Evolutionary conservation across 345 rosid genomes (phyloP), one percentile per base, ranked within the genome.

Genomic region (Orychophragmus violaceus): DNA sequence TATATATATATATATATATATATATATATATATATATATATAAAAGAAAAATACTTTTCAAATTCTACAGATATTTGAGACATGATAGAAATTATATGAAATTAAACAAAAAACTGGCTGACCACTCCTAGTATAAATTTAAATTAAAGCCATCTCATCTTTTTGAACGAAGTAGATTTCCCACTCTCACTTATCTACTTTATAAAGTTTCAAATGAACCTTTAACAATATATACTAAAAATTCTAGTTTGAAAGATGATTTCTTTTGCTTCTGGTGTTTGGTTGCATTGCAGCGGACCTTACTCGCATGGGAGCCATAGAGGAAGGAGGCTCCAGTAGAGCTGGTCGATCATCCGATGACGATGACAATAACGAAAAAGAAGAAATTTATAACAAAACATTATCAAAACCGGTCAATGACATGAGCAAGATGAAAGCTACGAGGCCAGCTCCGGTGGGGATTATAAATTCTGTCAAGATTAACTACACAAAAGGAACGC

Each of bases 391-490:
- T 3, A 24, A 46, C 0, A 65, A 48, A 5, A 45, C 9, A 12
- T 18, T 8, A 22, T 5, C 13, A 13, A 57, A 58, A 33, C 55
- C 35, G 11, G 28, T 2, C 33, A 30, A 52, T 42, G 37, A 62
- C 32, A 7, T 27, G 12, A 65, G n/a, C 62, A 37, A 12, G 37
- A 42, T 1, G 75, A 30, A 63, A 41, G 28, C 16, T 16, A 18
- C 8, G 7, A 70, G 72, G 55, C 80, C 81, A 2, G 70, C 79
- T 76, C 76, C 80, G 7, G 21, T 81, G 8, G 82, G 78, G 32
- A 41, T 83, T 60, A 71, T 83, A 3, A 8, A 78, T 57, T 58
- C 13, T 4, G 82, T 81, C 56, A 82, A 66, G 59, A 70, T 88
- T 27, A 81, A 84, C 64, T 52, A 68, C 39, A 60, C 60, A 0